Evolutionary conservation across 2,329 filamentous ascomycete genomes (phyloP).

Genomic region (Phoma sp.): DNA sequence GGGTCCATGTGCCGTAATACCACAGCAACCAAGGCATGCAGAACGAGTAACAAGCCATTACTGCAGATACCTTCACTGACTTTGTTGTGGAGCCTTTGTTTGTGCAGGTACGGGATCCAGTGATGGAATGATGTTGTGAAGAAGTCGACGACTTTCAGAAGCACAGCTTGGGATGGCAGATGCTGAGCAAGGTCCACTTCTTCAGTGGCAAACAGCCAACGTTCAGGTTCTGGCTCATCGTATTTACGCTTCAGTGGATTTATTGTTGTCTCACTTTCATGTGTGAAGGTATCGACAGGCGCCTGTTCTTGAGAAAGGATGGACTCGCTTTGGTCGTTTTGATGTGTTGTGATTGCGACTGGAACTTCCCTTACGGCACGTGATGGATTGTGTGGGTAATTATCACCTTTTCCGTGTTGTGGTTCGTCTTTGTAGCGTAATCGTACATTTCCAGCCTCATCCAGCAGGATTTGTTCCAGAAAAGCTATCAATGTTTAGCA

Average conservation of each 20-base stretch:
- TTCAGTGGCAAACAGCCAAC: conserved; percentile 29
- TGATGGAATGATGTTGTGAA: conserved; percentile 46
- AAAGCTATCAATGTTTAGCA: conserved; percentile 34
- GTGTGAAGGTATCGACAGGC: neutral
- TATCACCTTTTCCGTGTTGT: neutral
- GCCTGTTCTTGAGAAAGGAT: neutral
- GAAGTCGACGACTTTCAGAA: conserved; percentile 38
- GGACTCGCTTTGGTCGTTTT: neutral
- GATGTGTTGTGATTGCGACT: neutral
- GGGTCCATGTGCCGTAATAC: conserved; percentile 40
- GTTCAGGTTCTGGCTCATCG: conserved; percentile 22
- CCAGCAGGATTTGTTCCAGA: conserved; percentile 40
- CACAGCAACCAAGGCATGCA: conserved; percentile 40
- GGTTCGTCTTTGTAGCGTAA: conserved; percentile 27
- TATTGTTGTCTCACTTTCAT: neutral
- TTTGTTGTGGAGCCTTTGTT: conserved; percentile 35
- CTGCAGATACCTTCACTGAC: conserved; percentile 27
- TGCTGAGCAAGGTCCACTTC: conserved; percentile 35
- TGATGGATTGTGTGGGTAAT: neutral
- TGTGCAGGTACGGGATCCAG: conserved; percentile 46
- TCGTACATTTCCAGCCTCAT: conserved; percentile 35
- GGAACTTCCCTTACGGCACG: neutral
- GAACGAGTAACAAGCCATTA: conserved; percentile 30
- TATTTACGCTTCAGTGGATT: conserved; percentile 39
- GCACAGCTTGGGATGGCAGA: conserved; percentile 34